A percentile compares a stretch with the other conserved stretches of the same genome.
phyloP scores from a whole-genome alignment of 1,284 basidiomycete species.

The Malassezia dermatis region DNA sequence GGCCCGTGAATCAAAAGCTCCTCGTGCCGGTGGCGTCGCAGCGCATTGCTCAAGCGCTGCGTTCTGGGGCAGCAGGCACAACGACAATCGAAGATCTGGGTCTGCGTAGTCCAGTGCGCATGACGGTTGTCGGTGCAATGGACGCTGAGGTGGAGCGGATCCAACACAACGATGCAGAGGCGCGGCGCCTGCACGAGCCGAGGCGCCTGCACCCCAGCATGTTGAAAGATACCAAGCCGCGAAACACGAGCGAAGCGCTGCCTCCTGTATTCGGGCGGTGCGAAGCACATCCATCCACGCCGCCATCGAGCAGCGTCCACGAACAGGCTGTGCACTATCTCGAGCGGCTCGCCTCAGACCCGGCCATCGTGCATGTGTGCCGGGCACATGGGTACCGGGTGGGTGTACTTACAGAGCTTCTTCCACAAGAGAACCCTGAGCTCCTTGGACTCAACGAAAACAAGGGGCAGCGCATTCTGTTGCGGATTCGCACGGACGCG shows the following conservation, averaged over 20 bases:
- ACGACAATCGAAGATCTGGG: not conserved
- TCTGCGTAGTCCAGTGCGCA: not conserved
- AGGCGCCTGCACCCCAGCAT: constrained; percentile 35
- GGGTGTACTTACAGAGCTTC: constrained; percentile 32
- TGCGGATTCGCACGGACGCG: constrained; percentile 37
- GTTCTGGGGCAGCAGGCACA: not conserved
- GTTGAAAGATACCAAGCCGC: constrained; percentile 22
- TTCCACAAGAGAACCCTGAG: constrained; percentile 36
- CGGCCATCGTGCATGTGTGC: constrained; percentile 38
- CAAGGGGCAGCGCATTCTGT: constrained; percentile 28
- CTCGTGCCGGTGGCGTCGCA: not conserved
- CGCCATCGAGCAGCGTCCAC: constrained; percentile 16
- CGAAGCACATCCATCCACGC: constrained; percentile 23
- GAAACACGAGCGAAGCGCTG: constrained; percentile 12
- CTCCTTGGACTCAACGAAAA: constrained; percentile 41
- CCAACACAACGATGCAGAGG: constrained; percentile 9
- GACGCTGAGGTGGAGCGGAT: not conserved
- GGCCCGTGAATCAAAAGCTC: constrained; percentile 7
- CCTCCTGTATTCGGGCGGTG: constrained; percentile 24
- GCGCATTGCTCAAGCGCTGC: not conserved
- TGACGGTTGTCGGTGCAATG: constrained; percentile 7
- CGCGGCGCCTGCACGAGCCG: constrained; percentile 22
- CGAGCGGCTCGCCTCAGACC: constrained; percentile 24
- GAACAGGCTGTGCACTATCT: constrained; percentile 23
- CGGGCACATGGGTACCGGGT: constrained; percentile 25